A percentile compares a stretch with the other conserved stretches of the same genome.
phyloP scores from a whole-genome alignment of 2,329 filamentous ascomycete genomes.

The Monosporascus ibericus region DNA sequence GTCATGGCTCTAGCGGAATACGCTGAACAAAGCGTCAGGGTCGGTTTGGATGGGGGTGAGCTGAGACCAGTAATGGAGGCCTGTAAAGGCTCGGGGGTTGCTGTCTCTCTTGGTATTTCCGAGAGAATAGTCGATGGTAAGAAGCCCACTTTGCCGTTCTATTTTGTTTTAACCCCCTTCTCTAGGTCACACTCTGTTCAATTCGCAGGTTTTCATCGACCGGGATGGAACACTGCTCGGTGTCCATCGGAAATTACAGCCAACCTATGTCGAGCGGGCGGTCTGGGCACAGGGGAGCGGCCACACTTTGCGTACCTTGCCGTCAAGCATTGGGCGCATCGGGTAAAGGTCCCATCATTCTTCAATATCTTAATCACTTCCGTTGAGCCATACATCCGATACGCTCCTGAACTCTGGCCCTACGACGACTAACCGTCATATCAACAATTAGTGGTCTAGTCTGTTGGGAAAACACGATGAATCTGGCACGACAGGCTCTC shows the following conservation, averaged over 20 bases:
- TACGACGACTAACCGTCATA: too few species aligned
- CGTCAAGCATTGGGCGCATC: neutral
- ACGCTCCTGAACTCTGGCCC: slow-evolving; percentile 1
- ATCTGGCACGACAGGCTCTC: slow-evolving; percentile 24
- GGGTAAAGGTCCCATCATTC: neutral
- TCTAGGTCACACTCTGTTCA: slow-evolving; percentile 23
- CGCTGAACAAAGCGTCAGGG: slow-evolving; percentile 15
- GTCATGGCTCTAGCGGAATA: slow-evolving; percentile 15
- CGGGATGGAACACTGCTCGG: slow-evolving; percentile 18
- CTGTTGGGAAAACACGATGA: slow-evolving; percentile 28
- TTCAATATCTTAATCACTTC: neutral
- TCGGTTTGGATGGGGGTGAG: slow-evolving; percentile 6
- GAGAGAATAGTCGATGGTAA: slow-evolving; percentile 12
- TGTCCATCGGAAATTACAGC: slow-evolving; percentile 27
- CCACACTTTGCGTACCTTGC: slow-evolving; percentile 18
- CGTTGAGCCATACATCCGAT: slow-evolving; percentile 4
- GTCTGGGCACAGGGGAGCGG: slow-evolving; percentile 25
- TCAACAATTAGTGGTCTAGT: slow-evolving; percentile 17
- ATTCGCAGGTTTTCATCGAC: slow-evolving; percentile 23
- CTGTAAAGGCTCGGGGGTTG: slow-evolving; percentile 11
- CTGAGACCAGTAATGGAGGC: slow-evolving; percentile 12
- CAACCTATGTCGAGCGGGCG: slow-evolving; percentile 23
- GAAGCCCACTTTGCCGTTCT: neutral
- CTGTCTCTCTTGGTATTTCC: slow-evolving; percentile 19
- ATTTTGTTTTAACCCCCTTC: neutral